phyloP scores from a whole-genome alignment of 2,329 filamentous ascomycete species.

The Phialophora chinensis region DNA sequence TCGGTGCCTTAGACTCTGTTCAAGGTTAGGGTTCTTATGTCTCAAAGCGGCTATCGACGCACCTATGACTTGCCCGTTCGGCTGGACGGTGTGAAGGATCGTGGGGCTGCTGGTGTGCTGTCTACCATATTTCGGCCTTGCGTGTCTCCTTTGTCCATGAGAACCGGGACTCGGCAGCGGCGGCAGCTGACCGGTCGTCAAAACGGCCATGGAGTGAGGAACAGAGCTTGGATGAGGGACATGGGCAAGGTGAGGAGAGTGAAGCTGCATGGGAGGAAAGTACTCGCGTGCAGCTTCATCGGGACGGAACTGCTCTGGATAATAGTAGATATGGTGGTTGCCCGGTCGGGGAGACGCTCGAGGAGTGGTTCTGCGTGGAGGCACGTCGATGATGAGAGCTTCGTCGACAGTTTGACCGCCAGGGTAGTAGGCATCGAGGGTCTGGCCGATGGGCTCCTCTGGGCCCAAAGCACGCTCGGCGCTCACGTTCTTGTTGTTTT shows the following conservation, averaged over 20 bases:
- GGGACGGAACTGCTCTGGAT: slow-evolving; percentile 66
- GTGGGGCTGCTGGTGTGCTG: slow-evolving; percentile 85
- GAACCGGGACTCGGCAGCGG: slow-evolving; percentile 82
- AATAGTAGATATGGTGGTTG: slow-evolving; percentile 60
- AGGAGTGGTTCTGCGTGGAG: slow-evolving; percentile 72
- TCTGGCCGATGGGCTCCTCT: slow-evolving; percentile 80
- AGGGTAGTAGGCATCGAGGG: slow-evolving; percentile 81
- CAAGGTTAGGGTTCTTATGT: slow-evolving; percentile 47
- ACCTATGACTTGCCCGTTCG: slow-evolving; percentile 44
- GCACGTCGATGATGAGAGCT: slow-evolving; percentile 88
- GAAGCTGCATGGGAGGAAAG: slow-evolving; percentile 72
- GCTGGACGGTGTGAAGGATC: slow-evolving; percentile 60
- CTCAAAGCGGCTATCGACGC: slow-evolving; percentile 36
- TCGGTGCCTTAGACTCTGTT: slow-evolving; percentile 50
- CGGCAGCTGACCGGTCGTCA: slow-evolving; percentile 80
- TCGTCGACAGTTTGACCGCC: slow-evolving; percentile 87
- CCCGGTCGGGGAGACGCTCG: slow-evolving; percentile 73
- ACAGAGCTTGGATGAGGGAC: slow-evolving; percentile 46
- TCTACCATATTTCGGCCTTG: slow-evolving; percentile 67
- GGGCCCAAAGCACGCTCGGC: slow-evolving; percentile 77
- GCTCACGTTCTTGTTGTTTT: slow-evolving; percentile 47
- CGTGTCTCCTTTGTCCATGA: slow-evolving; percentile 62
- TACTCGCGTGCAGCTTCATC: slow-evolving; percentile 77
- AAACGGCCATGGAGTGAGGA: slow-evolving; percentile 74
- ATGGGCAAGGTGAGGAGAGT: slow-evolving; percentile 50